A percentile compares a stretch with the other conserved stretches of the same genome.
phyloP scores from a whole-genome alignment of 23 red algal genomes.

The Chondrus crispus region DNA sequence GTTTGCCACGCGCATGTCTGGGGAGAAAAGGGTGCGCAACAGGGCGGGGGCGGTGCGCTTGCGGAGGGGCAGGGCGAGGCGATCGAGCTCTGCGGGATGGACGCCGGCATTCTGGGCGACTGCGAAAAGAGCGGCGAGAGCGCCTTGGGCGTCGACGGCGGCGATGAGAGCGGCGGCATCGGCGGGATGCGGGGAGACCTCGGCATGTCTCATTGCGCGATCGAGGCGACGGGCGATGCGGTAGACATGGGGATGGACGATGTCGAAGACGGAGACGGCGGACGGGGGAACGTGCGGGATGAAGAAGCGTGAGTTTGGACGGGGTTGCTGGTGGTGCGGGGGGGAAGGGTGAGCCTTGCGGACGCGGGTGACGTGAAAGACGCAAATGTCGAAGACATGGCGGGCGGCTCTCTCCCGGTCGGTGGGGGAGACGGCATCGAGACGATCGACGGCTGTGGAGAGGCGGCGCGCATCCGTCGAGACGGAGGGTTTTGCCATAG shows the following conservation, averaged over 20 bases:
- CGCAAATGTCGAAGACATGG: slow-evolving; percentile 46
- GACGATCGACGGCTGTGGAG: slow-evolving; percentile 43
- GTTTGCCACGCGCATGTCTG: slow-evolving; percentile 55
- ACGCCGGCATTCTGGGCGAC: slow-evolving; percentile 56
- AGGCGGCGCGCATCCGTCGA: slow-evolving; percentile 37
- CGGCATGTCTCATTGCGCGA: slow-evolving; percentile 48
- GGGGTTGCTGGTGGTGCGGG: background rate
- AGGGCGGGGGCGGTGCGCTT: slow-evolving; percentile 35
- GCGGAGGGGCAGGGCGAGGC: slow-evolving; percentile 26
- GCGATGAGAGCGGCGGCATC: slow-evolving; percentile 54
- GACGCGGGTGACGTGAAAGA: slow-evolving; percentile 42
- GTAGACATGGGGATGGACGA: slow-evolving; percentile 35
- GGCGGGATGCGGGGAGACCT: slow-evolving; percentile 10
- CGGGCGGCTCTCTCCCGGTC: slow-evolving; percentile 41
- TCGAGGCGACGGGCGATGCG: slow-evolving; percentile 44
- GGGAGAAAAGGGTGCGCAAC: slow-evolving; percentile 48
- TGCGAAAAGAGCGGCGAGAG: slow-evolving; percentile 48
- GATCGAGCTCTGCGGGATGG: slow-evolving; percentile 21
- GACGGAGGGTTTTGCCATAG: background rate
- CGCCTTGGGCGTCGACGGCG: slow-evolving; percentile 56
- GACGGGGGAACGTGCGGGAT: background rate
- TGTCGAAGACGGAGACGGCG: slow-evolving; percentile 28
- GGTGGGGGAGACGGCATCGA: slow-evolving; percentile 34
- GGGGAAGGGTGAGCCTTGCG: slow-evolving; percentile 27
- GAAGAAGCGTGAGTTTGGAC: background rate